Conservation (phyloP, 495 filamentous ascomycete species). For the Bacidia gigantensis region DNA sequence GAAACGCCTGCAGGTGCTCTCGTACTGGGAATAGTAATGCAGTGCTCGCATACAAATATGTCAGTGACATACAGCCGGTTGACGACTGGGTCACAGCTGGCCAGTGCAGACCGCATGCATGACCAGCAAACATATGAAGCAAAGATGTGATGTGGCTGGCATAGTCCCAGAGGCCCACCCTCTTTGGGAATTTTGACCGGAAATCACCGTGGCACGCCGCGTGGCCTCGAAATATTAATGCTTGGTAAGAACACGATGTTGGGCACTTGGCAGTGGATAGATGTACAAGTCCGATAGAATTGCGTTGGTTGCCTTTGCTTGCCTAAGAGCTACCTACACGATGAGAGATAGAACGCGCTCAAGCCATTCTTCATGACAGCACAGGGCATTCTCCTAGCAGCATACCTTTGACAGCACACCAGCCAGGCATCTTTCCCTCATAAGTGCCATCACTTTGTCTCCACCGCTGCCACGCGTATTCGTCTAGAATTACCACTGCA, state of each 20-base stretch:
- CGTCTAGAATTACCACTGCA: not conserved
- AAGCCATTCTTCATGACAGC: conserved; percentile 49
- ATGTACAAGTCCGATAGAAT: no score
- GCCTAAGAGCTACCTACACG: not conserved
- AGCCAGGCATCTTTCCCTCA: conserved; percentile 95
- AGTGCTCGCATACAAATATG: not conserved
- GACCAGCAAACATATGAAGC: no score
- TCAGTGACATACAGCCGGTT: not conserved
- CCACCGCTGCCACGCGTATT: conserved; percentile 3
- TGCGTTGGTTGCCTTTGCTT: no score
- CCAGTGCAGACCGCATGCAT: not conserved
- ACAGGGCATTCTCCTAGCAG: conserved; percentile 90
- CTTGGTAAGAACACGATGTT: no score
- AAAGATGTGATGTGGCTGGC: no score
- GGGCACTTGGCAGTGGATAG: no score
- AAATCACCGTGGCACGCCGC: no score
- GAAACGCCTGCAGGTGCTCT: not conserved
- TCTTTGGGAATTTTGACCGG: no score
- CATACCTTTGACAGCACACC: conserved; percentile 30
- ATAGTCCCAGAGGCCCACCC: no score
- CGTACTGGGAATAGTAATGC: no score
- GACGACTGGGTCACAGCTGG: not conserved
- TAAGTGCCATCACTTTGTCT: conserved; percentile 60
- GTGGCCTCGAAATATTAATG: no score
- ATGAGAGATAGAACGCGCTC: conserved; percentile 32